Conservation (phyloP, 1,284 basidiomycete species). For the Inonotus hispidus region DNA sequence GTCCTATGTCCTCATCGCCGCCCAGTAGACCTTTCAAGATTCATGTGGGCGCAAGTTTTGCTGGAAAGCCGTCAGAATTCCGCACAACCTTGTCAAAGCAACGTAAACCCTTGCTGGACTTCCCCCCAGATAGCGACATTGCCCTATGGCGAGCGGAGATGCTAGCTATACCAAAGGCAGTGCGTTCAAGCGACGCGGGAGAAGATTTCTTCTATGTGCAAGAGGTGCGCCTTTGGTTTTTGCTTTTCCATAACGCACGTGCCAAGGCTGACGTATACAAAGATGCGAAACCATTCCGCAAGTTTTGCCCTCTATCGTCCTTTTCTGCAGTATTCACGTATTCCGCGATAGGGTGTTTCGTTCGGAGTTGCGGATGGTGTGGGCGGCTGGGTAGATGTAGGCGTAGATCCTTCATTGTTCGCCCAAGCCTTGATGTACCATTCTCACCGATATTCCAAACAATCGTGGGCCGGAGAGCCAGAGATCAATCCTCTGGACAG, state of each 20-base stretch:
- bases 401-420: constrained; percentile 78
- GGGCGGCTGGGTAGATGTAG: constrained; percentile 69
- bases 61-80: constrained; percentile 56
- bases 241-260: background rate
- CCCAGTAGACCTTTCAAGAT: constrained; percentile 52
- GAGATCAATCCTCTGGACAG: constrained; percentile 49
- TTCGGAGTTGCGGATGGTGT: constrained; percentile 71
- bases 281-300: constrained; percentile 78
- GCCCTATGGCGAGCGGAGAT: constrained; percentile 67
- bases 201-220: constrained; percentile 81
- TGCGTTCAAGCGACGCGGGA: constrained; percentile 46
- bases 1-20: constrained; percentile 19
- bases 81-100: constrained; percentile 27
- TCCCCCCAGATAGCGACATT: constrained; percentile 57
- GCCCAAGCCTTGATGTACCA: constrained; percentile 67
- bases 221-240: constrained; percentile 37
- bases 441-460: constrained; percentile 60
- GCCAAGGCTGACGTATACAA: constrained; percentile 7
- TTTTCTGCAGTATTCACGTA: background rate
- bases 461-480: constrained; percentile 69
- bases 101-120: constrained; percentile 43
- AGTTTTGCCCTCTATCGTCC: constrained; percentile 29
- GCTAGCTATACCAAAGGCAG: constrained; percentile 43
- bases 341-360: constrained; percentile 56
- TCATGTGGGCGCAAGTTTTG: constrained; percentile 73